Conservation (phyloP, 768 basidiomycete genomes). For the Russula griseocarnosa region DNA sequence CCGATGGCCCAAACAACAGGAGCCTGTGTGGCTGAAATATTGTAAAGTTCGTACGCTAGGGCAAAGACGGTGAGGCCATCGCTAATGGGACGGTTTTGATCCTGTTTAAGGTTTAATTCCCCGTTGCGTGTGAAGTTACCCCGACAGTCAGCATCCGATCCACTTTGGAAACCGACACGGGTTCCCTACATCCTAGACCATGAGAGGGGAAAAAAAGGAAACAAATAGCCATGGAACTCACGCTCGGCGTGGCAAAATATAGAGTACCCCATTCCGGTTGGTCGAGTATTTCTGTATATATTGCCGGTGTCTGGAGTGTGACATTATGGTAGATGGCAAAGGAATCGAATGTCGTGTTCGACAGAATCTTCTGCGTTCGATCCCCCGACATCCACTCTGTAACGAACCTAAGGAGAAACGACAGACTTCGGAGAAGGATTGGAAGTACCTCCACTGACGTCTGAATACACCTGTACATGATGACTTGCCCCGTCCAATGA, state of each 20-base stretch:
- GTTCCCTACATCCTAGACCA: constrained; percentile 1
- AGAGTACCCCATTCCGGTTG: constrained; percentile 29
- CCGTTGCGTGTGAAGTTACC: constrained; percentile 27
- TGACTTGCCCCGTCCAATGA: constrained; percentile 37
- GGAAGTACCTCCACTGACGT: constrained; percentile 38
- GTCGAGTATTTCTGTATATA: constrained; percentile 17
- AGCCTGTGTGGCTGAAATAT: constrained; percentile 23
- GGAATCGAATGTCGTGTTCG: constrained; percentile 1
- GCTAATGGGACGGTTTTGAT: constrained; percentile 20
- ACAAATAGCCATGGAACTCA: constrained; percentile 1
- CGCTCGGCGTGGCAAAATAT: constrained; percentile 24
- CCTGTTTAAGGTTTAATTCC: constrained; percentile 17
- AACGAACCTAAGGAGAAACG: neutral
- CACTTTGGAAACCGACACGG: constrained; percentile 16
- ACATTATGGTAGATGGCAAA: constrained; percentile 24
- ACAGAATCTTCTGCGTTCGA: constrained; percentile 6
- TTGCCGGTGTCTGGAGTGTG: constrained; percentile 6
- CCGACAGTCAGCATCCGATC: constrained; percentile 19
- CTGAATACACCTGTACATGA: constrained; percentile 39
- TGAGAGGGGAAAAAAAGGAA: neutral
- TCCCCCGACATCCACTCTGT: constrained; percentile 31
- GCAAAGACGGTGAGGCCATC: constrained; percentile 30
- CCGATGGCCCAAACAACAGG: constrained; percentile 34
- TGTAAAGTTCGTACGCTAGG: constrained; percentile 32
- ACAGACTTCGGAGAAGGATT: neutral